Conservation (phyloP, 1,284 basidiomycete genomes). For the Flammula alnicola region DNA sequence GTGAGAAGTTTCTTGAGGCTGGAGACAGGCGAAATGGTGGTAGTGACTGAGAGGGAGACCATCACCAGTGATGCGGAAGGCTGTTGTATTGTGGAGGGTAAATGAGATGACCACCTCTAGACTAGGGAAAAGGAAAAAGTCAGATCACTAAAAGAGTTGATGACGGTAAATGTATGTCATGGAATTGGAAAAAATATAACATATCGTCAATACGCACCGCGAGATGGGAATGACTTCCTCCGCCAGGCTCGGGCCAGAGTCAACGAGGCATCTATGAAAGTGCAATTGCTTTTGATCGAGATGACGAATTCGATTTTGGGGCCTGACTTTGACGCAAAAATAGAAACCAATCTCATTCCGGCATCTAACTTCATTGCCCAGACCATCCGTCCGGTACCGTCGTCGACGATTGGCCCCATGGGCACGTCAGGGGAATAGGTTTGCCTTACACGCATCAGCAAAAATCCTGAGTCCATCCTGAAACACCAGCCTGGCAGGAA, state of each 20-base stretch:
- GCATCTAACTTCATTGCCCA: not conserved
- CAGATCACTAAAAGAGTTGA: not conserved
- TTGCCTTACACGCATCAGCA: too few relatives aligned
- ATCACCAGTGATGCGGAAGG: slow-evolving; percentile 6
- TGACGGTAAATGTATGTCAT: slow-evolving; percentile 3
- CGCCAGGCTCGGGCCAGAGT: too few relatives aligned
- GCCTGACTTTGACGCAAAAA: slow-evolving; percentile 1
- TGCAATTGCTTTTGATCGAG: too few relatives aligned
- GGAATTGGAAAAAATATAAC: not conserved
- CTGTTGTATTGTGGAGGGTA: not conserved
- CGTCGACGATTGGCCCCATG: too few relatives aligned
- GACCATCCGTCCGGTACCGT: too few relatives aligned
- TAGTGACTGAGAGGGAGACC: slow-evolving; percentile 15
- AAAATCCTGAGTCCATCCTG: too few relatives aligned
- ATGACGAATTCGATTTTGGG: not conserved
- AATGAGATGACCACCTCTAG: not conserved
- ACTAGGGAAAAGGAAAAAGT: not conserved
- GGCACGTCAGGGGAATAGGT: too few relatives aligned
- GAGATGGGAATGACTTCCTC: too few relatives aligned
- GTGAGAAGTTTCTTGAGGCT: slow-evolving; percentile 17
- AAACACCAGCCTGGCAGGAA: too few relatives aligned
- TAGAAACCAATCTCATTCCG: not conserved
- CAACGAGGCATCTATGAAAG: too few relatives aligned
- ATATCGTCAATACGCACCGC: not conserved
- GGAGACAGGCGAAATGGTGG: slow-evolving; percentile 15